Base-by-base conservation (phyloP, 805 yeast genomes). In the Wickerhamomyces bovis region DNA sequence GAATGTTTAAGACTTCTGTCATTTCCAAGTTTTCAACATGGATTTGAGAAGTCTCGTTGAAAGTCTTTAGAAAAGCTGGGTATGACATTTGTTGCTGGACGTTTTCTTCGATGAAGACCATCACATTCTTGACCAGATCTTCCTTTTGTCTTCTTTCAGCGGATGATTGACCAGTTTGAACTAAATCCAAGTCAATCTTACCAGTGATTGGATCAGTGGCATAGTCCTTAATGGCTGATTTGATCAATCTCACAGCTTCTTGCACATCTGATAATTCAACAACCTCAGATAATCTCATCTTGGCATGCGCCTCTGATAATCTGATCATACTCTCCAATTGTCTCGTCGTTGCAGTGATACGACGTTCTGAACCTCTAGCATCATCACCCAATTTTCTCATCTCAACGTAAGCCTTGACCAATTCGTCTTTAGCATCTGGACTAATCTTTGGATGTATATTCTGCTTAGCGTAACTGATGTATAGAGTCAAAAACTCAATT, bases 121-220 rank as follows among this genome's bases (percentile, higher is more conserved):
- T 56, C 5, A 89, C 70, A 51, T 78, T 86, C 48, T 80, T 77
- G 13, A 78, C 72, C 52, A 87, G 70, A 60, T 86, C 95, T 53
- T 84, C 88, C 55, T 81, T 83, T 62, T 83, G 64, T 56, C 81
- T 76, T 65, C 96, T 75, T 64, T 90, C 96, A 4, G 92, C 87
- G 2, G 87, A 76, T 0, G 97, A 86, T 41, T 90, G 89, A 42
- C 98, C 99, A 0, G 98, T 94, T 68, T 92, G 97, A 25, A 94
- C 90, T 63, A 94, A 73, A 64, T 89, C 97, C 97, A 94, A 89
- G 63, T 94, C 99, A 54, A 94, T 94, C 58, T 94, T 79, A 26
- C 99, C 99, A 0, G 99, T 92, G 31, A 83, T 72, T 21, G 99
- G 99, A 69, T 94, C 99, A 3, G 97, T 94, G 15, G 99, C 99